phyloP scores from a whole-genome alignment of 2,329 filamentous ascomycete genomes.

The Chaetoscypha palmicola region DNA sequence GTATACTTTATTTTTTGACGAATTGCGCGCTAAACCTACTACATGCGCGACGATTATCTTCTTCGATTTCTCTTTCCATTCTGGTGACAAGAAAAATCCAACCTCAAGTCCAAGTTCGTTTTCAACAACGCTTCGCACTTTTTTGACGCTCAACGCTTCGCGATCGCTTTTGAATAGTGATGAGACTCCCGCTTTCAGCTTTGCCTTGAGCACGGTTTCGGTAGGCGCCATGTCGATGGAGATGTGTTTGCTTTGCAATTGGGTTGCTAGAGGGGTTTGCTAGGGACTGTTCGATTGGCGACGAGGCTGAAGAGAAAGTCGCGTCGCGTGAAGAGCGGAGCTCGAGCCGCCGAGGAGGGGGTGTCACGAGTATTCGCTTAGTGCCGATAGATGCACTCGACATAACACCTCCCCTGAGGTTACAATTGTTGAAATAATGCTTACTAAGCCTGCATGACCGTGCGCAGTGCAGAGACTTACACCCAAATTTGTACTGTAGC shows the following conservation, averaged over 20 bases:
- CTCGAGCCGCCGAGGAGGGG: background rate
- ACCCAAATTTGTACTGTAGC: no score
- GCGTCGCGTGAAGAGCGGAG: background rate
- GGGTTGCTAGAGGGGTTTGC: constrained; percentile 1
- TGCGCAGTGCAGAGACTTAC: no score
- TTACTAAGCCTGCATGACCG: no score
- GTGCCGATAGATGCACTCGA: background rate
- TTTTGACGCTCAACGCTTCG: constrained; percentile 47
- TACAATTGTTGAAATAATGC: no score
- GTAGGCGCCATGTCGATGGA: constrained; percentile 8
- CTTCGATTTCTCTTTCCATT: constrained; percentile 54
- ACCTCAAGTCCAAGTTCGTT: constrained; percentile 41
- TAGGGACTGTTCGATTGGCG: background rate
- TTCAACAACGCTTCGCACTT: constrained; percentile 45
- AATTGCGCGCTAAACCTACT: constrained; percentile 40
- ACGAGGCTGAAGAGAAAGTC: constrained; percentile 2
- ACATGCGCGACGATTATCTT: constrained; percentile 44
- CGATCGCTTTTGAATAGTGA: constrained; percentile 5
- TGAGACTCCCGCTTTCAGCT: constrained; percentile 5
- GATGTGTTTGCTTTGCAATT: background rate
- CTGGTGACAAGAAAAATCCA: constrained; percentile 41
- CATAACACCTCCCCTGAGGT: no score
- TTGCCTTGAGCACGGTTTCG: background rate
- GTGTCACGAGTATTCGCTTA: background rate
- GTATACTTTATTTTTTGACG: background rate